Base-by-base conservation (phyloP, 371 early-diverging fungal genomes). In the Coemansia sp. region DNA sequence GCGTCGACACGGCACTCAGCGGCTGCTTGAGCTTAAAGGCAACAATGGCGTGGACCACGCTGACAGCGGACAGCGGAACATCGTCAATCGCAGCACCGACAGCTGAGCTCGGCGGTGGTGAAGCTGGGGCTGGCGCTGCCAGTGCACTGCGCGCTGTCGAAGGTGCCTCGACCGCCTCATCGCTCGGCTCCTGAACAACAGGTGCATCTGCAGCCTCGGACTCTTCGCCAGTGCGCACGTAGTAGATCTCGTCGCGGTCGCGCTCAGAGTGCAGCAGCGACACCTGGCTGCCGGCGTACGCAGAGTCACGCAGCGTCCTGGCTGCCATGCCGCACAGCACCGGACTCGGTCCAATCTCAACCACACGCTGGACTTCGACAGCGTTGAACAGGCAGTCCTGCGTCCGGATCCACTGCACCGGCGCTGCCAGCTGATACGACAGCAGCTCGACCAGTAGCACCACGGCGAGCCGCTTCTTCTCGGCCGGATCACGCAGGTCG, bases 371-470 rank as follows among this genome's bases (percentile, higher is more conserved):
- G 55, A 95, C 88, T 48, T 88, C 79, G 76, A 82, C 91, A 68
- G 87, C 81, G 80, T 85, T 86, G 83, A 95, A 43, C 31, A 96
- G 82, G 59, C 84, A 83, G 66, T 94, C 94, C 80, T 94, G 95
- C 20, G 97, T 95, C 70, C 93, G 90, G 62, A 97, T 97, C 97
- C 97, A 95, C 65, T 92, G 88, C 49, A 97, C 95, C 61, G 94
- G 91, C 51, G 89, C 87, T 35, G 91, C 90, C 67, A 95, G 91
- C 84, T 97, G 95, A 77, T 94, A 93, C 26, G 95, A 40, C 36
- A 97, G 81, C 65, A 95, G 79, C 80, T 95, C 97, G 62, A 95
- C 88, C 65, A 97, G 71, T 35, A 95, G 80, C 1, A 10, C 26
- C 0, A 35, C 42, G 7, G 61, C 56, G 35, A 65, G 45, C 1